Evolutionary conservation across 108 stramenopile genomes (phyloP).

Genomic region (Tribonema minus): DNA sequence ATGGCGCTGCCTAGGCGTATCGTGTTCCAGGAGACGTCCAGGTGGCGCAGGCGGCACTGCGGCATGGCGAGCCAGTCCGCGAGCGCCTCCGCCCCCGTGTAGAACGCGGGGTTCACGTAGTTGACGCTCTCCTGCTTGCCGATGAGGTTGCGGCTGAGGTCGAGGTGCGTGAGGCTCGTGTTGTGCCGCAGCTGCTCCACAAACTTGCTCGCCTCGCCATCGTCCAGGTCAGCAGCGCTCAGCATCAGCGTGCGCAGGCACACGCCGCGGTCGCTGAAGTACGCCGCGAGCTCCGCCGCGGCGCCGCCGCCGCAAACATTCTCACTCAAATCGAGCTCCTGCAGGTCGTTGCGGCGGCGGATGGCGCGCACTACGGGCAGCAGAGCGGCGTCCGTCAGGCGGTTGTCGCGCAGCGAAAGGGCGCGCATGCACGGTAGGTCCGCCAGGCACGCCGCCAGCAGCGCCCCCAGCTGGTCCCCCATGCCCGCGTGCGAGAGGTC

Average conservation of each 20-base stretch:
- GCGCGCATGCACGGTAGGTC: constrained; percentile 39
- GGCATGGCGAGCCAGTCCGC: constrained; percentile 16
- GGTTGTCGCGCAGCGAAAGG: constrained; percentile 47
- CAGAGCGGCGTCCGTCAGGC: constrained; percentile 41
- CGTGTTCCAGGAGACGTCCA: constrained; percentile 49
- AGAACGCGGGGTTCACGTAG: constrained; percentile 46
- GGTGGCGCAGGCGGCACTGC: constrained; percentile 8
- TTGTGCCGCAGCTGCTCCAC: constrained; percentile 12
- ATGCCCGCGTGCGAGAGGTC: constrained; percentile 51
- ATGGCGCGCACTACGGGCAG: constrained; percentile 32
- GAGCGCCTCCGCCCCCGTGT: constrained; percentile 37
- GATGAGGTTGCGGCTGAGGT: constrained; percentile 54
- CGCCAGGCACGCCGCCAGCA: constrained; percentile 37
- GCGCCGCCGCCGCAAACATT: no score
- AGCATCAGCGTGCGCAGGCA: constrained; percentile 23
- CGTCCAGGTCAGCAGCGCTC: constrained; percentile 36
- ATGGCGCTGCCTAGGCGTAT: constrained; percentile 34
- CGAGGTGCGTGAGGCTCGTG: constrained; percentile 39
- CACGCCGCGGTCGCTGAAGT: constrained; percentile 13
- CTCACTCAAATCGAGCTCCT: constrained; percentile 28
- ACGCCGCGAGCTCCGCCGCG: constrained; percentile 9
- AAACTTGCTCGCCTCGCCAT: constrained; percentile 36
- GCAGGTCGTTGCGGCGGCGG: constrained; percentile 7
- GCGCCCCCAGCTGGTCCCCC: constrained; percentile 47
- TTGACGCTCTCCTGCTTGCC: constrained; percentile 35